Conservation (phyloP, 495 filamentous ascomycete species). For the Tuber calosporum region DNA sequence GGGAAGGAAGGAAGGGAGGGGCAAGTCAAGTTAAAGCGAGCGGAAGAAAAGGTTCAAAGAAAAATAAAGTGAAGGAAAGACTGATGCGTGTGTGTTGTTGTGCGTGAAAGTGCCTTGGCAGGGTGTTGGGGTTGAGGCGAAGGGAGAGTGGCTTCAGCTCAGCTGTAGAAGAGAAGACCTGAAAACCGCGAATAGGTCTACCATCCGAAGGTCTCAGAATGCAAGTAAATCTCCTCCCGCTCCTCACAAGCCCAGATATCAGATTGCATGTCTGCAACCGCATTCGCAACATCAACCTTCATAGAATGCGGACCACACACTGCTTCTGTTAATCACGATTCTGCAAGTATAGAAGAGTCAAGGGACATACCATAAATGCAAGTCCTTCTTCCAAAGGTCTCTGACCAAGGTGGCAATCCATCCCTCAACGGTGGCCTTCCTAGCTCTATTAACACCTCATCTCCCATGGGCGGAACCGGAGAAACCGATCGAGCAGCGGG, state of each 20-base stretch:
- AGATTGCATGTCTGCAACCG: conserved; percentile 73
- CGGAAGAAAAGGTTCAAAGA: not conserved
- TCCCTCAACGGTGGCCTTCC: conserved; percentile 80
- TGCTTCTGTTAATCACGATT: conserved; percentile 12
- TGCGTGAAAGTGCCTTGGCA: not conserved
- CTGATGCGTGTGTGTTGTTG: not conserved
- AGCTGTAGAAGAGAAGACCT: not conserved
- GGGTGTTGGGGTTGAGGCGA: not conserved
- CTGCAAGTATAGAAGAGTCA: not conserved
- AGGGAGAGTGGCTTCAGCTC: not conserved
- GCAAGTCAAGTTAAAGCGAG: not conserved
- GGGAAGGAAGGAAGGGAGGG: not conserved
- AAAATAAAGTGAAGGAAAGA: conserved; percentile 9
- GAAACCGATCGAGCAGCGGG: conserved; percentile 30
- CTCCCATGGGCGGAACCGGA: conserved; percentile 37
- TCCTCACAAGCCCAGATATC: conserved; percentile 69
- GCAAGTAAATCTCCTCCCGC: conserved; percentile 85
- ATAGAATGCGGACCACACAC: conserved; percentile 80
- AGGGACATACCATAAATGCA: conserved; percentile 63
- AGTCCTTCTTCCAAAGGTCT: conserved; percentile 70
- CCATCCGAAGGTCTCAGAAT: conserved; percentile 63
- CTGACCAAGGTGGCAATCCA: conserved; percentile 72
- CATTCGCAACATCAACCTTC: conserved; percentile 75
- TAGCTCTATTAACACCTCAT: conserved; percentile 69
- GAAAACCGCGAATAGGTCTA: conserved; percentile 10